Evolutionary conservation across 768 basidiomycete species (phyloP), one percentile per base, ranked within the genome.

Genomic region (Auricularia cornea): DNA sequence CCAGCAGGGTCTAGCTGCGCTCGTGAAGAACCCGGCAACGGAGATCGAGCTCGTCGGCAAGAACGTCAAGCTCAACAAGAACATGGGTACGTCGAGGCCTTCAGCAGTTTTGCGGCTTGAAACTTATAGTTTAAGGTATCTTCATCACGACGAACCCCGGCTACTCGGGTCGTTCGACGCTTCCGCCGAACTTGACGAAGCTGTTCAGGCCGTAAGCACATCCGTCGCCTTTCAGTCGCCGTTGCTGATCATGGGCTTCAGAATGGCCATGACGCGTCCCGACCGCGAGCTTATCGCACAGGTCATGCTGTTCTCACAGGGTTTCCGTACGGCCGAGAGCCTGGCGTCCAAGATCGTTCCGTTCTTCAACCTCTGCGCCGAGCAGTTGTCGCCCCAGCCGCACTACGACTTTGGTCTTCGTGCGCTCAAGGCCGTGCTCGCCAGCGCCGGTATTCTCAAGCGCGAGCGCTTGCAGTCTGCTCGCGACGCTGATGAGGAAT

Each of bases 61-160:
- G 78, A 93, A 78, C 71, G 76, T 99, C 70, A 94, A 89, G 76
- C 85, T 99, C 74, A 96, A 93, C 75, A 85, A 87, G 76, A 92
- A 97, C 68, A 98, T 98, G 26, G 95, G 95, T 87, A 63, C 4
- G 75, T n/a, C 16, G 57, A 31, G 14, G 12, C 23, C n/a, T 48
- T 20, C 26, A n/a, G 16, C 20, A 28, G 32, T 44, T 31, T 2
- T 23, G 28, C 23, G 8, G 44, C 3, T 10, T 59, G 12, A 16
- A 30, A 3, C 20, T 70, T 28, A 38, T 52, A 65, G 23, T 57
- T 63, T 14, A 66, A 91, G 92, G 92, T 62, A 95, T 99, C 65
- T 99, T 99, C 80, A 98, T 99, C 69, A 99, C 97, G 5, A 98
- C 93, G 67, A 99, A 99, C 75, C 97, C 97, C 10, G 96, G 94